Conservation (phyloP, 257 asterid species). For the Galeopsis tetrahit region DNA sequence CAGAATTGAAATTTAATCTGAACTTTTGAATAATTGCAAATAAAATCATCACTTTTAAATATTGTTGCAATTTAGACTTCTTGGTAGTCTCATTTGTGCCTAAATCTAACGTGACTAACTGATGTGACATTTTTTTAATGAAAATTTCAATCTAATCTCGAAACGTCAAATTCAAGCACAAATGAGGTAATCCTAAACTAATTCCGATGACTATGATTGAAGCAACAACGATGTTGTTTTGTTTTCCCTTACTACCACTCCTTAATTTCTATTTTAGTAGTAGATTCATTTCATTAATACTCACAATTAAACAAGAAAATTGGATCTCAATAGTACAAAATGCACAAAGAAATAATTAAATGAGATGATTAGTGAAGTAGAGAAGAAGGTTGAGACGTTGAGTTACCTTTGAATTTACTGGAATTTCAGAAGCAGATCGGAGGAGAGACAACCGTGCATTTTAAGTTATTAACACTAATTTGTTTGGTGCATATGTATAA, state of each 20-base stretch:
- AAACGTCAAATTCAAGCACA: too few species aligned
- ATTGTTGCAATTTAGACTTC: too few species aligned
- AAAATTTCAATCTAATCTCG: too few species aligned
- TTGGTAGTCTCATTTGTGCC: too few species aligned
- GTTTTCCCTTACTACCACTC: background rate
- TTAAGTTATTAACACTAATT: background rate
- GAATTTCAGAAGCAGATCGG: background rate
- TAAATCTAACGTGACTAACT: too few species aligned
- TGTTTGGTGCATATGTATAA: background rate
- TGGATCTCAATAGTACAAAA: background rate
- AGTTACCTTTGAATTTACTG: constrained; percentile 25
- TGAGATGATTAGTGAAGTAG: too few species aligned
- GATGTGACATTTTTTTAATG: too few species aligned
- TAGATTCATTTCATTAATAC: background rate
- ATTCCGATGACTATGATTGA: background rate
- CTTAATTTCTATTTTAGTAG: background rate
- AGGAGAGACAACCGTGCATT: background rate
- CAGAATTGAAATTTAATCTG: too few species aligned
- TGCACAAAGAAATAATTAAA: background rate
- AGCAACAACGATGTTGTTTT: too few species aligned
- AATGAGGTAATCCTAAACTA: too few species aligned
- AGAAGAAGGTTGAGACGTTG: background rate
- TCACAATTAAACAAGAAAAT: background rate
- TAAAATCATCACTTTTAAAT: too few species aligned
- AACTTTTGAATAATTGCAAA: too few species aligned